Conservation (phyloP, 2,329 filamentous ascomycete genomes). For the Pseudogymnoascus destructans region DNA sequence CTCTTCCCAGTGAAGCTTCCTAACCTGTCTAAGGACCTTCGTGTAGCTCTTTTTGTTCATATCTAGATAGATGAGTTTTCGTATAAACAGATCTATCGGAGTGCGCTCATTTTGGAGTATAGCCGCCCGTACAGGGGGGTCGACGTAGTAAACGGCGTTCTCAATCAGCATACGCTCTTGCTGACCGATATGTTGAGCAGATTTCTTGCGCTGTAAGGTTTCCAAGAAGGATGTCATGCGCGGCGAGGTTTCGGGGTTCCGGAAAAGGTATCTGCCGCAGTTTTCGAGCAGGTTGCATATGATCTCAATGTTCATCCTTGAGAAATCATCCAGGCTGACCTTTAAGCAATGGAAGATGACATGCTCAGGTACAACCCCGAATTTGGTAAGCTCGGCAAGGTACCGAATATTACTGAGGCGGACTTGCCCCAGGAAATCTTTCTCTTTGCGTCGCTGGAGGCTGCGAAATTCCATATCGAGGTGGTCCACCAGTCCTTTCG, state of each 20-base stretch:
- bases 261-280: slow-evolving; percentile 84
- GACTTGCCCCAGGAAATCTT: slow-evolving; percentile 91
- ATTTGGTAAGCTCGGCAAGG: slow-evolving; percentile 92
- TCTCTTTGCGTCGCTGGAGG: slow-evolving; percentile 89
- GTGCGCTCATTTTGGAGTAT: slow-evolving; percentile 96
- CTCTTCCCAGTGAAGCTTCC: slow-evolving; percentile 96
- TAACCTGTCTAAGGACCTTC: slow-evolving; percentile 85
- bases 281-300: slow-evolving; percentile 94
- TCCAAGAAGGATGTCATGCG: slow-evolving; percentile 91
- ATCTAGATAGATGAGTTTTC: slow-evolving; percentile 85
- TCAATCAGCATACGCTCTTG: slow-evolving; percentile 97
- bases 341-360: slow-evolving; percentile 98
- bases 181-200: slow-evolving; percentile 85
- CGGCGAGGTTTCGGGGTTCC: slow-evolving; percentile 83
- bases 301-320: slow-evolving; percentile 97
- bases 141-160: slow-evolving; percentile 95
- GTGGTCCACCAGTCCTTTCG: slow-evolving; percentile 80
- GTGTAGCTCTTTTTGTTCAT: slow-evolving; percentile 90
- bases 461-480: slow-evolving; percentile 95
- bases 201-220: slow-evolving; percentile 89
- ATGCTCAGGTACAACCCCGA: slow-evolving; percentile 93
- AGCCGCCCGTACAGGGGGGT: slow-evolving; percentile 82
- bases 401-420: slow-evolving; percentile 94
- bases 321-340: slow-evolving; percentile 94
- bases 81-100: slow-evolving; percentile 82